Conservation (phyloP, 768 basidiomycete genomes). For the Kondoa subrosea region DNA sequence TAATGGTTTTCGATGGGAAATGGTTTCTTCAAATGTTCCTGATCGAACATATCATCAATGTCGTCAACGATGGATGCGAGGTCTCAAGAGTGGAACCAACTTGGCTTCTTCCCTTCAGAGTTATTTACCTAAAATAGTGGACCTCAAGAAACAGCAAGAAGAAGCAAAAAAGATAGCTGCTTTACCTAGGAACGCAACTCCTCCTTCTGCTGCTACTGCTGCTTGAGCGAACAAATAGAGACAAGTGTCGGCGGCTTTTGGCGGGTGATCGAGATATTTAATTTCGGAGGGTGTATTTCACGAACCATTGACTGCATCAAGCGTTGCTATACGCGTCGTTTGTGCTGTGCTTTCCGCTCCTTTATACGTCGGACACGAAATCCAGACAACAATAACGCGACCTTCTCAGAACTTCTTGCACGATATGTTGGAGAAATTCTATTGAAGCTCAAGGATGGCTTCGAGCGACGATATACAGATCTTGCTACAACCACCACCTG, state of each 20-base stretch:
- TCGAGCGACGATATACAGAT: background rate
- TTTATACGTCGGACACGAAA: no score
- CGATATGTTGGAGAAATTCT: no score
- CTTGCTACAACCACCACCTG: background rate
- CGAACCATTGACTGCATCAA: no score
- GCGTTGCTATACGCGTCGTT: no score
- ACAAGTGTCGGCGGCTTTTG: background rate
- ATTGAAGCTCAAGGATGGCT: no score
- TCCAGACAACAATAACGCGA: no score
- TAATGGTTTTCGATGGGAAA: conserved; percentile 28
- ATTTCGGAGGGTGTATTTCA: no score
- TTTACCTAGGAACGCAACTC: background rate
- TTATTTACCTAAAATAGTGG: background rate
- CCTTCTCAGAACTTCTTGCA: no score
- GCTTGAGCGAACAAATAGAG: background rate
- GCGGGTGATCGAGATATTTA: no score
- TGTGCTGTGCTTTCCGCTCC: no score
- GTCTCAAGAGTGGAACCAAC: conserved; percentile 10
- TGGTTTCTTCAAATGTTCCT: conserved; percentile 25
- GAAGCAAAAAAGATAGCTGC: background rate
- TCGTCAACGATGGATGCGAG: conserved; percentile 28
- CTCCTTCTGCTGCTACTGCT: background rate
- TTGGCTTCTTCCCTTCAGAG: background rate
- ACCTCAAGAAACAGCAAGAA: background rate
- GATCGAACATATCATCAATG: conserved; percentile 29